These are phyloP conservation scores for Achlya hypogyna DNA, from an alignment of 352 stramenopile genomes.

Conservation along the genomic window DNA sequence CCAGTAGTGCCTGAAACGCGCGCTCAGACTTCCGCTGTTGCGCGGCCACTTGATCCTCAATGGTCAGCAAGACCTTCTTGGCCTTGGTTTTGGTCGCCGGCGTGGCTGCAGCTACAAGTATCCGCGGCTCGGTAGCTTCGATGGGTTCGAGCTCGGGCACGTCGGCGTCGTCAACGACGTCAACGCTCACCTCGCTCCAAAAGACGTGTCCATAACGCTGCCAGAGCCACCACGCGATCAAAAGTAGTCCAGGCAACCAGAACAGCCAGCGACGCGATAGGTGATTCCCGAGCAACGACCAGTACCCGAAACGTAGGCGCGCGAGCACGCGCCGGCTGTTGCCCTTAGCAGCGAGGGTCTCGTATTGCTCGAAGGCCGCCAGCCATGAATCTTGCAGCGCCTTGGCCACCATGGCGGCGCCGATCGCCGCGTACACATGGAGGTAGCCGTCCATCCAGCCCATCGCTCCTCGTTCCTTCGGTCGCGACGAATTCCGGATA, in stretches of 20 bases:
- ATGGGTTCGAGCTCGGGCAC: constrained; percentile 11
- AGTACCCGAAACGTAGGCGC: constrained; percentile 2
- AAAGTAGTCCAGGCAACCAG: constrained; percentile 9
- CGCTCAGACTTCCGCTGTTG: neutral
- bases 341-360: neutral
- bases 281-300: constrained; percentile 7
- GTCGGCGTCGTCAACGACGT: constrained; percentile 12
- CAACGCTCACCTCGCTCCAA: neutral
- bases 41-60: neutral
- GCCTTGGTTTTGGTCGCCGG: neutral
- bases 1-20: neutral
- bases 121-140: neutral
- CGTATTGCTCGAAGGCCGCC: constrained; percentile 8
- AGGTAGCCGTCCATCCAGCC: constrained; percentile 4
- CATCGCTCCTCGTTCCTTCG: neutral
- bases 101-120: neutral
- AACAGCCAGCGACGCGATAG: constrained; percentile 4
- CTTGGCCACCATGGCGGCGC: neutral
- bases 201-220: neutral
- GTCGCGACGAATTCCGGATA: neutral
- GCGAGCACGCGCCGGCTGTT: constrained; percentile 1
- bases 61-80: neutral
- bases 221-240: constrained; percentile 5
- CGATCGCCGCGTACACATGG: neutral
- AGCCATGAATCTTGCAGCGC: constrained; percentile 13